These are phyloP conservation scores for Paralagenidium karlingii DNA, from an alignment of 352 stramenopile species.

Conservation along the genomic window DNA sequence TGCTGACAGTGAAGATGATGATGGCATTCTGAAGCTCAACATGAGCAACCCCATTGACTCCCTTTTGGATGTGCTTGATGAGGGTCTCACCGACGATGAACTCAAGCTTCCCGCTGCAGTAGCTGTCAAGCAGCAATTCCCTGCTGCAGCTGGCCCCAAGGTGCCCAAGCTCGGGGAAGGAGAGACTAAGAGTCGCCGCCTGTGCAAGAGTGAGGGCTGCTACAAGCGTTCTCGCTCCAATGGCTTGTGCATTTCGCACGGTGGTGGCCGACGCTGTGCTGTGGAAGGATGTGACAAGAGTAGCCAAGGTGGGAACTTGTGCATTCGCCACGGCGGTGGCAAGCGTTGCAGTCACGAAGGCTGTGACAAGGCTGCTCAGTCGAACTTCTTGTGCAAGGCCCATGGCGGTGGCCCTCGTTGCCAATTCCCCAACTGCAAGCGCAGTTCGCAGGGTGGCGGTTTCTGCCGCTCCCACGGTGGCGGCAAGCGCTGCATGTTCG, in stretches of 20 bases:
- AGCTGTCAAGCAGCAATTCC: constrained; percentile 1
- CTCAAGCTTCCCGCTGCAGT: constrained; percentile 36
- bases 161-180: neutral
- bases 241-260: constrained; percentile 77
- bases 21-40: constrained; percentile 71
- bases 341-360: constrained; percentile 66
- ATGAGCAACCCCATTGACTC: constrained; percentile 53
- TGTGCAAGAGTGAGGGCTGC: constrained; percentile 67
- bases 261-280: constrained; percentile 60
- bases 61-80: constrained; percentile 59
- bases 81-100: constrained; percentile 58
- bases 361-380: constrained; percentile 73
- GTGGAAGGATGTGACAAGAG: constrained; percentile 73
- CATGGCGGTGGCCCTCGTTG: constrained; percentile 76
- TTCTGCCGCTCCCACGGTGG: constrained; percentile 79
- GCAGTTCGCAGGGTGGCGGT: constrained; percentile 64
- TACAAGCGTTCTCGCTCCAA: constrained; percentile 81
- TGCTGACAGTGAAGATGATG: constrained; percentile 29
- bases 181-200: constrained; percentile 40
- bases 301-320: constrained; percentile 68
- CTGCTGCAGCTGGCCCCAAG: neutral
- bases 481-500: constrained; percentile 76
- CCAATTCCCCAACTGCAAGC: constrained; percentile 44
- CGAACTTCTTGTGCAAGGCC: constrained; percentile 78
- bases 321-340: constrained; percentile 76